Base-by-base conservation (phyloP, 805 yeast species). In the Lipomyces starkeyi region DNA sequence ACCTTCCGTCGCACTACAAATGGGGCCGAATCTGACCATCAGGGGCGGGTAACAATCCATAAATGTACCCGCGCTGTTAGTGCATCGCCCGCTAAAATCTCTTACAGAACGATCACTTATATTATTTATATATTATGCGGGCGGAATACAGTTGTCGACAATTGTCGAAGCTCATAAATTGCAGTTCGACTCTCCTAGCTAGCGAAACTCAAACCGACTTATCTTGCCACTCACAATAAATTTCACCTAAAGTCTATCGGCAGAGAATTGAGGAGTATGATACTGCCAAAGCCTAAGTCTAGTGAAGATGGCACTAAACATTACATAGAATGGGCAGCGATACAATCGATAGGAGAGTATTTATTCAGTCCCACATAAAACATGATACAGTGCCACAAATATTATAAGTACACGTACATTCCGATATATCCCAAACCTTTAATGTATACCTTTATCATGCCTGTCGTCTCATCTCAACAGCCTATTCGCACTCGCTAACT, bases 401-500 rank as follows among this genome's bases (percentile, higher is more conserved):
- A 37, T n/a, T 14, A 35, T 1, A 35, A 35, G 20, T 37, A 35
- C 49, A 43, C 9, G 22, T 7, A 43, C 13, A 17, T 17, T 17
- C 49, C 49, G 22, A 43, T 37, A 13, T 17, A 17, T 43, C 49
- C 49, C 49, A 43, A 27, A 43, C 22, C 49, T 43, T 43, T 43
- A 43, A 22, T 43, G 49, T 43, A 43, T 17, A 43, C 49, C 22
- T 37, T n/a, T 43, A 7, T 17, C 22, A 43, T 43, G 49, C 49
- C 49, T 43, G 22, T n/a, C 49, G 5, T 37, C 40, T 37, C 40
- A 37, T 37, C 40, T 37, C 40, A 37, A 37, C 49, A 6, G 3
- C 49, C 22, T 6, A 43, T 17, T 43, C 49, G 49, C 34, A 8
- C n/a, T 53, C 13, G 56, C 56, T 53, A 53, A 29, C 56, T 53